Base-by-base conservation (phyloP, 352 stramenopile genomes). In the Phytophthora pistaciae region DNA sequence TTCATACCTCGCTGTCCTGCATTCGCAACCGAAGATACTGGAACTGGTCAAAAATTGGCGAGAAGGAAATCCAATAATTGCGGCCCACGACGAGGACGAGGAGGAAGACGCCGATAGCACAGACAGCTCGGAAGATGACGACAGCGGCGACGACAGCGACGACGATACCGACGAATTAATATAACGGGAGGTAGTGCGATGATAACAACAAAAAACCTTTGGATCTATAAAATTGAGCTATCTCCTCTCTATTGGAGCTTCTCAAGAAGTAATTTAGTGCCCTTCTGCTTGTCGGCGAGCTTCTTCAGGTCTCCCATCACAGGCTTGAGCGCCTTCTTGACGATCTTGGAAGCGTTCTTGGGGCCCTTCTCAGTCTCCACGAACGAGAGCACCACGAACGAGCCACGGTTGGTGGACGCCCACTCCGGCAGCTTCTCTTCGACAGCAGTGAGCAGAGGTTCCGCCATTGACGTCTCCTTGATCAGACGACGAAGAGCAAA, bases 331-430 rank as follows among this genome's bases (percentile, higher is more conserved):
- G 83, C 82, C 58, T 89, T 92, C 56, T 78, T 67, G 20, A 96
- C 73, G 8, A 84, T 72, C 65, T 83, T 82, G 21, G 60, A 62
- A 46, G 81, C 82, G 21, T 93, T 82, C 44, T 76, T 65, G 5
- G 77, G 75, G 18, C 77, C 68, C n/a, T 92, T 76, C 33, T 92
- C 76, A 23, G 83, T 75, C 60, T 96, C 87, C 21, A 96, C 56
- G 76, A 95, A 95, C 16, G 87, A 78, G 16, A 96, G 82, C 49
- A 95, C 84, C 7, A 96, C 90, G 60, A 95, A 96, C 10, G 87
- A 91, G 33, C 90, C 88, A 61, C 90, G 90, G 77, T 96, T 96
- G 53, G 62, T 90, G 7, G 64, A 72, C 3, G 79, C 82, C 90
- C 90, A 96, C 10, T 68, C 61, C 18, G 70, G 54, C 18, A 95